phyloP scores from a whole-genome alignment of 257 asterid species.

The Petrea volubilis region DNA sequence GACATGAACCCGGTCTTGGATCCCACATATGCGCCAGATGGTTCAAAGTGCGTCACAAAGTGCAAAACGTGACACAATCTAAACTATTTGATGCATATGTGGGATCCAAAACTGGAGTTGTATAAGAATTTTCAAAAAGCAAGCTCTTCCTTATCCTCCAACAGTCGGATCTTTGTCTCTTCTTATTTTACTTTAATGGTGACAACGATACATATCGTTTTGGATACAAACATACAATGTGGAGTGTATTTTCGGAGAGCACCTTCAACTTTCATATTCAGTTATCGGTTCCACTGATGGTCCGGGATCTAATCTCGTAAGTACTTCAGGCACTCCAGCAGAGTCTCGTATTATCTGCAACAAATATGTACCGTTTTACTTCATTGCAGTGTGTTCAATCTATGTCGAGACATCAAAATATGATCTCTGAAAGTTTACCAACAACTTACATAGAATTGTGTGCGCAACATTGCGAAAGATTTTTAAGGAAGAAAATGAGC shows the following conservation, averaged over 20 bases:
- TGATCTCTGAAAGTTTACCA: neutral
- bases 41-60: no score
- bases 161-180: neutral
- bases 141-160: no score
- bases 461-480: neutral
- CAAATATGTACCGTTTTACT: neutral
- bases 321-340: slow-evolving; percentile 74
- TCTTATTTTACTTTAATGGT: neutral
- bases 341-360: slow-evolving; percentile 65
- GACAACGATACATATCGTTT: neutral
- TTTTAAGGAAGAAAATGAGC: neutral
- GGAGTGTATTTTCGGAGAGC: neutral
- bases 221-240: neutral
- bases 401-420: neutral
- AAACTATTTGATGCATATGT: no score
- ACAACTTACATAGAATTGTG: neutral
- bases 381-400: neutral
- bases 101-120: no score
- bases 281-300: slow-evolving; percentile 45
- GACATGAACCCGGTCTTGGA: no score
- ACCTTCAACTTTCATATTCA: slow-evolving; percentile 65
- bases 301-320: slow-evolving; percentile 67
- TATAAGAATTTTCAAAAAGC: neutral
- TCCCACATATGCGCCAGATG: no score
- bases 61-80: no score